These are phyloP conservation scores for Rhizodiscina lignyota DNA, from an alignment of 495 filamentous ascomycete genomes.

Conservation along the genomic window DNA sequence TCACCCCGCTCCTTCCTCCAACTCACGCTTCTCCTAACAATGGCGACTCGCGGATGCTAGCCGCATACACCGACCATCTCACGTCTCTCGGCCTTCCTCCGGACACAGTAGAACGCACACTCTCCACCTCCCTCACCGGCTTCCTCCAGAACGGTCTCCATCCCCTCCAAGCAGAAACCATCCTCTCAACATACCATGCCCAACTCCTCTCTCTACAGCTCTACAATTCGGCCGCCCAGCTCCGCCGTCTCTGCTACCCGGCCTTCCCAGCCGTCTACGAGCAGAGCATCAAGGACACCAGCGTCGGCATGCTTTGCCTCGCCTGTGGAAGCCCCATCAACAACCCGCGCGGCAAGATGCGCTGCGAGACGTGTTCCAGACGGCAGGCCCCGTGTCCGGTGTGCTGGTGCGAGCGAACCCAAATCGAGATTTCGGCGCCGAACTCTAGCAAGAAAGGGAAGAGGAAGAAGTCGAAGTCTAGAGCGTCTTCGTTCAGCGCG, in stretches of 20 bases:
- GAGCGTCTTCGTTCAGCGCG: background rate
- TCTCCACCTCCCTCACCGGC: conserved; percentile 10
- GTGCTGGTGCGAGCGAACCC: conserved; percentile 12
- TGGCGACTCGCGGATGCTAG: conserved; percentile 5
- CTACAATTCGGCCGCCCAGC: conserved; percentile 14
- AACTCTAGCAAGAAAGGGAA: background rate
- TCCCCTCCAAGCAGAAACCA: conserved; percentile 21
- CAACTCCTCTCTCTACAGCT: conserved; percentile 17
- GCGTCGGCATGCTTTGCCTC: conserved; percentile 16
- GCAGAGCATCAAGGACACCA: conserved; percentile 16
- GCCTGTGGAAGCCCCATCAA: conserved; percentile 18
- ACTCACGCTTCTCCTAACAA: conserved; percentile 7
- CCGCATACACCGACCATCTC: conserved; percentile 11
- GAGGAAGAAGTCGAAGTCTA: background rate
- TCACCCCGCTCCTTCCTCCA: conserved; percentile 17
- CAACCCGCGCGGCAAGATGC: conserved; percentile 13
- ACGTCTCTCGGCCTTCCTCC: conserved; percentile 8
- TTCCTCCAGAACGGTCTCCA: conserved; percentile 15
- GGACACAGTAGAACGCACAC: conserved; percentile 7
- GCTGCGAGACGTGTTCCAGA: conserved; percentile 15
- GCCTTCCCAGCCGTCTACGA: conserved; percentile 22
- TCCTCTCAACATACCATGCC: conserved; percentile 22
- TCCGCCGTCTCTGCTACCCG: conserved; percentile 21
- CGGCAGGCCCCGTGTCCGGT: conserved; percentile 18
- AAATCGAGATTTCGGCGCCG: background rate